Conservation (phyloP, 202 grass and related monocot species). For the Cymbopogon flexuosus region DNA sequence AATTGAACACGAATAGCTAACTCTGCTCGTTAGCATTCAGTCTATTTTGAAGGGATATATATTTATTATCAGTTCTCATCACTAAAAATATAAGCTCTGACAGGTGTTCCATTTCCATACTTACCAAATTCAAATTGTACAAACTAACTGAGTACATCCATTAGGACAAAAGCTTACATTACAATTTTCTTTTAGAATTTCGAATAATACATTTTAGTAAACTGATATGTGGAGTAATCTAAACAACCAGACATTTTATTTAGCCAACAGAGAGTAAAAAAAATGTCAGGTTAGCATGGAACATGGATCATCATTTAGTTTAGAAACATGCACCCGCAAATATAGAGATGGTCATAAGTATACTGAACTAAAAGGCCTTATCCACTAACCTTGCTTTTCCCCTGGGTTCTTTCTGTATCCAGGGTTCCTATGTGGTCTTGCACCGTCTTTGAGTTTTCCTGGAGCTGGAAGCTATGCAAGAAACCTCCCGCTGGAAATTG, state of each 20-base stretch:
- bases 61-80: not conserved
- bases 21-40: not conserved
- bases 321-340: not conserved
- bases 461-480: slow-evolving; percentile 87
- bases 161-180: not conserved
- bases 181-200: not conserved
- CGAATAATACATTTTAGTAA: not conserved
- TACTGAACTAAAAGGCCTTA: not conserved
- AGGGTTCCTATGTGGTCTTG: slow-evolving; percentile 36
- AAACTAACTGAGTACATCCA: not conserved
- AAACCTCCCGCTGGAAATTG: slow-evolving; percentile 76
- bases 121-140: not conserved
- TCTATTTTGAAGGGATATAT: not conserved
- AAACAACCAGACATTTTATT: slow-evolving; percentile 8
- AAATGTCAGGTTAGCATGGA: slow-evolving; percentile 5
- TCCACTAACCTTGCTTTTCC: slow-evolving; percentile 53
- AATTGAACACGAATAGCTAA: not conserved
- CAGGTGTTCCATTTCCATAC: not conserved
- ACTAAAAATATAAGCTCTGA: not conserved
- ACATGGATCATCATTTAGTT: slow-evolving; percentile 7
- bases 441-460: slow-evolving; percentile 59
- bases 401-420: slow-evolving; percentile 31
- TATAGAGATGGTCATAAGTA: not conserved
- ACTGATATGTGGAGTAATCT: not conserved
- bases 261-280: not conserved